A percentile compares a stretch with the other conserved stretches of the same genome.
Evolutionary conservation across 306 rosid species (phyloP).

Genomic region (Nissolia schottii): DNA sequence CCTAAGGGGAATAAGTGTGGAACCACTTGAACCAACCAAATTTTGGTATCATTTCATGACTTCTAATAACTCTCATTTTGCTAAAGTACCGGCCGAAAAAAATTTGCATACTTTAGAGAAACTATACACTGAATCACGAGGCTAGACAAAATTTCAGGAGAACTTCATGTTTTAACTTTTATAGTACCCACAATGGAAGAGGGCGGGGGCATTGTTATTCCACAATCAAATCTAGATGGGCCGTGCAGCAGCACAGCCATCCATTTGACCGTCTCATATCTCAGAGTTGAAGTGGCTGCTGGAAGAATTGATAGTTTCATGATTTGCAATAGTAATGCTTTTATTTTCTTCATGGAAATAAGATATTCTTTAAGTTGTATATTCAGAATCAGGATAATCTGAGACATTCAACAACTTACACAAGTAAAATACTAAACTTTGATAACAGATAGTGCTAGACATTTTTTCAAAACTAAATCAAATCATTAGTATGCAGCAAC

Average conservation of each 20-base stretch:
- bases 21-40: too few relatives aligned
- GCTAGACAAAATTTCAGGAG: background rate
- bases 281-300: background rate
- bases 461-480: background rate
- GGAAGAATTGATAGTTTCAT: background rate
- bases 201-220: too few relatives aligned
- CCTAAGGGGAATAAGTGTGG: too few relatives aligned
- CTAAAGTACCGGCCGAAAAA: background rate
- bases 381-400: background rate
- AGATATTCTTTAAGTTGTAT: background rate
- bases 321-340: slow-evolving; percentile 6
- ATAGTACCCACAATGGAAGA: too few relatives aligned
- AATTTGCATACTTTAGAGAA: background rate
- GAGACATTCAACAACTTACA: background rate
- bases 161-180: too few relatives aligned
- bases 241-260: too few relatives aligned
- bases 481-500: background rate
- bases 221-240: too few relatives aligned
- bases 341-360: background rate
- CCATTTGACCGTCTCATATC: too few relatives aligned
- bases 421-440: background rate
- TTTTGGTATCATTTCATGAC: background rate
- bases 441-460: background rate
- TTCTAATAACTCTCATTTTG: background rate
- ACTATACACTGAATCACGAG: background rate